These are phyloP conservation scores for Neurospora sp. DNA, from an alignment of 2,329 filamentous ascomycete species.

Conservation along the genomic window DNA sequence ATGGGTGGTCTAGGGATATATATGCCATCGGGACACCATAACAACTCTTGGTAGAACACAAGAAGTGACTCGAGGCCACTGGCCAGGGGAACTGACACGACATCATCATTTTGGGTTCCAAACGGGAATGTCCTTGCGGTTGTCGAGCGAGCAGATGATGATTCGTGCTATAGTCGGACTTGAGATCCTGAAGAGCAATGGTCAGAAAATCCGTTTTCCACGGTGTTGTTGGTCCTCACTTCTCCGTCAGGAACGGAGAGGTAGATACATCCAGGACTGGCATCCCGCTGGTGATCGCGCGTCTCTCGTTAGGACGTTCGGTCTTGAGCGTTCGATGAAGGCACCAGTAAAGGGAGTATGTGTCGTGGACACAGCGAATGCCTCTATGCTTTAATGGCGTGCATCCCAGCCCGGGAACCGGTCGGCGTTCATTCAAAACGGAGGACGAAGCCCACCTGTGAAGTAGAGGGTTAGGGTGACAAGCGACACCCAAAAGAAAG, in stretches of 20 bases:
- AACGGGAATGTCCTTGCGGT: neutral
- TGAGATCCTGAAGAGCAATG: neutral
- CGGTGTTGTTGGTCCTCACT: neutral
- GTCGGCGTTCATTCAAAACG: neutral
- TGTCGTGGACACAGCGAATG: neutral
- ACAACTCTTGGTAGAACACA: neutral
- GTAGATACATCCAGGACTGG: neutral
- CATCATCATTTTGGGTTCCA: neutral
- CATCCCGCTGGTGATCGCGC: neutral
- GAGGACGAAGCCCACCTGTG: neutral
- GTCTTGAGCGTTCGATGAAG: neutral
- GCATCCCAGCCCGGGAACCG: neutral
- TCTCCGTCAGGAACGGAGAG: neutral
- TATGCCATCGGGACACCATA: neutral
- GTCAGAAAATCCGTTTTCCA: neutral
- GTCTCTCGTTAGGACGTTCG: neutral
- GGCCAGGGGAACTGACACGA: neutral
- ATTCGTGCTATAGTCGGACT: neutral
- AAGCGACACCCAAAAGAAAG: neutral
- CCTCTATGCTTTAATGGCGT: neutral
- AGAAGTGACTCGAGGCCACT: neutral
- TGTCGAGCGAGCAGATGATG: neutral
- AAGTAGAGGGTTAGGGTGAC: neutral
- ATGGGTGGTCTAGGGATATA: neutral
- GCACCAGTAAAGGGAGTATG: fast-evolving